Base-by-base conservation (phyloP, 345 rosid genomes). In the Bruguiera sexangula region DNA sequence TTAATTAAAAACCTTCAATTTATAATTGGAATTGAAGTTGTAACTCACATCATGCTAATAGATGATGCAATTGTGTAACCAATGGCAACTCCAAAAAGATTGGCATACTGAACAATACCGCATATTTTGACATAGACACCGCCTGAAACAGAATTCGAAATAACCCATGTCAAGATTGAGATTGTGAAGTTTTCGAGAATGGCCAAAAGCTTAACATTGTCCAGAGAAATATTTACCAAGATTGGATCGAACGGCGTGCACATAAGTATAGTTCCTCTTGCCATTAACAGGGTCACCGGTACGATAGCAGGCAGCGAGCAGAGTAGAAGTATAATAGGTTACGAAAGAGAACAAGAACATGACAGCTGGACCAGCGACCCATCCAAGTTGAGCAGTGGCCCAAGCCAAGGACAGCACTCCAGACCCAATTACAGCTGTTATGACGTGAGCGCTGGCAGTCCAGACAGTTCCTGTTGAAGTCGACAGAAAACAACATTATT, bases 61-160 rank as follows among this genome's bases (percentile, higher is more conserved):
- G 96, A 86, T 43, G 97, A 79, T 66, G 96, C 97, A 11, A 89
- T 89, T 31, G 96, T 92, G 82, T 89, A 92, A 32, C 97, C 90
- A 19, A 92, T 68, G 21, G 88, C 79, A 36, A 84, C 71, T 22
- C 93, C 97, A 21, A 88, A 84, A 67, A 92, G 87, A 67, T 89
- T 87, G 70, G 84, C 3, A 74, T 89, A 89, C 78, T 89, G 96
- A 72, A 86, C 75, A 7, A 77, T 60, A 8, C 97, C 96, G 54
- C 98, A 92, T 5, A 81, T 75, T 75, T 85, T 87, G 73, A 84
- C 80, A 74, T 85, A 88, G 50, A 63, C 75, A 48, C 96, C 96
- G 68, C 96, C 98, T 92, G 60, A 31, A 76, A 62, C 55, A 18
- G 36, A 0, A 67, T 31, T 30, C 51, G 36, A 63, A 31, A 51